phyloP scores from a whole-genome alignment of 2,329 filamentous ascomycete species.

The Juglanconis oblonga region DNA sequence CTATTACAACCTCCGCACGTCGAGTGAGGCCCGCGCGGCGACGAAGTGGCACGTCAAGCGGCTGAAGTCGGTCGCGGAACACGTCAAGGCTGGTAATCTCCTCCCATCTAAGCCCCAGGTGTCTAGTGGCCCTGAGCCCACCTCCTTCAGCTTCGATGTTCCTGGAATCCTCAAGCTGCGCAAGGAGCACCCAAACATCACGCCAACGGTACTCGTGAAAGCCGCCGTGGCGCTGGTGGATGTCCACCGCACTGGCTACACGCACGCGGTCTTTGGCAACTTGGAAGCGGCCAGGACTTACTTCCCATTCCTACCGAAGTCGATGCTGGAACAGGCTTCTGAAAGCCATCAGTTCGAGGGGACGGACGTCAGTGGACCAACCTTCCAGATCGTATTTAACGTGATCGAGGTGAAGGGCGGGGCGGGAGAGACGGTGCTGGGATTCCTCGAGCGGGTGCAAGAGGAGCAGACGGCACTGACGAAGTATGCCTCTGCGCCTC shows the following conservation, averaged over 20 bases:
- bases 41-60: slow-evolving; percentile 17
- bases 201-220: slow-evolving; percentile 15
- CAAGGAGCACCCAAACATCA: slow-evolving; percentile 8
- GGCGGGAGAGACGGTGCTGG: slow-evolving; percentile 8
- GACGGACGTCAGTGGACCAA: slow-evolving; percentile 19
- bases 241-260: slow-evolving; percentile 18
- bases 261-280: slow-evolving; percentile 21
- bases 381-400: slow-evolving; percentile 19
- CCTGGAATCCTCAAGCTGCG: slow-evolving; percentile 16
- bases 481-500: slow-evolving; percentile 13
- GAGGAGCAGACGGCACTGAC: slow-evolving; percentile 18
- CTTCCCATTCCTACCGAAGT: slow-evolving; percentile 18
- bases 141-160: slow-evolving; percentile 11
- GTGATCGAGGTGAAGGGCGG: slow-evolving; percentile 3
- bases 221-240: slow-evolving; percentile 19
- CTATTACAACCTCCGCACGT: slow-evolving; percentile 16
- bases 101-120: background rate
- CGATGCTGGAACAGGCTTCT: slow-evolving; percentile 11
- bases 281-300: slow-evolving; percentile 18
- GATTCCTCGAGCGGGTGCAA: slow-evolving; percentile 16
- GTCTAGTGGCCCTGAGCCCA: background rate
- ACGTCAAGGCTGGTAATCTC: background rate
- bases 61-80: slow-evolving; percentile 1
- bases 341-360: slow-evolving; percentile 11
- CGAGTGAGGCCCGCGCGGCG: slow-evolving; percentile 13